Conservation (phyloP, 2,329 filamentous ascomycete genomes). For the Calycina marina region DNA sequence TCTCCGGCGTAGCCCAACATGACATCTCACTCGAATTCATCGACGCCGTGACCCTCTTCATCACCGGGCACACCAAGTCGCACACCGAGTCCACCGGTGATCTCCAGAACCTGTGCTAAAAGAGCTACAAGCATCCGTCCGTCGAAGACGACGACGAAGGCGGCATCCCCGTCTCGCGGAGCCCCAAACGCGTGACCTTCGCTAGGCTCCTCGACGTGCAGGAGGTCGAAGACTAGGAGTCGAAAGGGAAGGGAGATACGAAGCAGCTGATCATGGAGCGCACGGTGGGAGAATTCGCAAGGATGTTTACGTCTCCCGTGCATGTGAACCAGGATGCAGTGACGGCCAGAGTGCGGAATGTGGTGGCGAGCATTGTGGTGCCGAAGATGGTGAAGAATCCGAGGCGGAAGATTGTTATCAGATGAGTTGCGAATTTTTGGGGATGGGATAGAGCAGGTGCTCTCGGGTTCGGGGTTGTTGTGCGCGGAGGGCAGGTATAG, state of each 20-base stretch:
- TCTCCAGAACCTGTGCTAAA: conserved; percentile 25
- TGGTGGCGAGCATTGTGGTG: conserved; percentile 43
- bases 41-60: conserved; percentile 56
- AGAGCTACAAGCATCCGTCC: conserved; percentile 27
- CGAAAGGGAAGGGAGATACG: neutral
- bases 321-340: conserved; percentile 46
- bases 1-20: conserved; percentile 61
- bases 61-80: conserved; percentile 50
- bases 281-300: conserved; percentile 47
- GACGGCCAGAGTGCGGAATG: conserved; percentile 44
- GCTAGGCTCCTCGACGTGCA: conserved; percentile 21
- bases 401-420: conserved; percentile 36
- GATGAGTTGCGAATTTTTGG: no score
- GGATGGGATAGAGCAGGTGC: no score
- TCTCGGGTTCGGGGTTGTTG: no score
- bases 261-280: conserved; percentile 32
- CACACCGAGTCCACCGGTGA: conserved; percentile 26
- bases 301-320: conserved; percentile 49
- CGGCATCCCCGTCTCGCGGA: neutral
- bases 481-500: no score
- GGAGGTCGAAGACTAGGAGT: conserved; percentile 20
- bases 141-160: conserved; percentile 33
- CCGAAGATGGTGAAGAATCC: conserved; percentile 49
- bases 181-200: neutral
- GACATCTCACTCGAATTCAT: conserved; percentile 67